Percentiles rank a stretch among this genome's conserved stretches.
These are phyloP conservation scores for Phyllachora maydis DNA, from an alignment of 2,329 filamentous ascomycete genomes.

Conservation along the genomic window DNA sequence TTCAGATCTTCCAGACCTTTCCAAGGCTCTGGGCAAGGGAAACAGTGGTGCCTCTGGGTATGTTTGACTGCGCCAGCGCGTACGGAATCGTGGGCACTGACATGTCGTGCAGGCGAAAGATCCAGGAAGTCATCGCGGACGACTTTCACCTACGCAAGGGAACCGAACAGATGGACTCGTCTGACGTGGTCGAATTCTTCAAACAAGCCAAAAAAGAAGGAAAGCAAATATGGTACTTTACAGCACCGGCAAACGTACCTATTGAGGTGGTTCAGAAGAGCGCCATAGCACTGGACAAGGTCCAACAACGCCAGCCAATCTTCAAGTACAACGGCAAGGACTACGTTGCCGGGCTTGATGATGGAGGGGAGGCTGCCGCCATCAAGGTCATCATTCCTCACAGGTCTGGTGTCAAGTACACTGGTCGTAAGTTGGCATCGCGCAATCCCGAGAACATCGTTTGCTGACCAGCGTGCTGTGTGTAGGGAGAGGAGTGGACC, in stretches of 20 bases:
- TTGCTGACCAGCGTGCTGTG: too few relatives aligned
- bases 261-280: conserved; percentile 45
- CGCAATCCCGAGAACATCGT: too few relatives aligned
- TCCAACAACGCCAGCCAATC: conserved; percentile 27
- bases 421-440: conserved; percentile 21
- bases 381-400: conserved; percentile 42
- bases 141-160: conserved; percentile 33
- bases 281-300: conserved; percentile 35
- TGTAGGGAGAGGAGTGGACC: conserved; percentile 27
- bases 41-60: too few relatives aligned
- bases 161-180: conserved; percentile 17
- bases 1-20: too few relatives aligned
- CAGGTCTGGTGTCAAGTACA: conserved; percentile 30
- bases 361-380: too few relatives aligned
- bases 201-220: conserved; percentile 36
- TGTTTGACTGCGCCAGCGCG: too few relatives aligned
- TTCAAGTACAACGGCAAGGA: conserved; percentile 42
- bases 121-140: conserved; percentile 22
- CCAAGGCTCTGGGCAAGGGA: too few relatives aligned
- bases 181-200: conserved; percentile 31
- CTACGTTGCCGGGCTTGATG: conserved; percentile 37
- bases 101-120: too few relatives aligned
- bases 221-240: conserved; percentile 69
- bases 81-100: too few relatives aligned
- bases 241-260: conserved; percentile 48